phyloP scores from a whole-genome alignment of 345 rosid genomes.

The Stellera chamaejasme region DNA sequence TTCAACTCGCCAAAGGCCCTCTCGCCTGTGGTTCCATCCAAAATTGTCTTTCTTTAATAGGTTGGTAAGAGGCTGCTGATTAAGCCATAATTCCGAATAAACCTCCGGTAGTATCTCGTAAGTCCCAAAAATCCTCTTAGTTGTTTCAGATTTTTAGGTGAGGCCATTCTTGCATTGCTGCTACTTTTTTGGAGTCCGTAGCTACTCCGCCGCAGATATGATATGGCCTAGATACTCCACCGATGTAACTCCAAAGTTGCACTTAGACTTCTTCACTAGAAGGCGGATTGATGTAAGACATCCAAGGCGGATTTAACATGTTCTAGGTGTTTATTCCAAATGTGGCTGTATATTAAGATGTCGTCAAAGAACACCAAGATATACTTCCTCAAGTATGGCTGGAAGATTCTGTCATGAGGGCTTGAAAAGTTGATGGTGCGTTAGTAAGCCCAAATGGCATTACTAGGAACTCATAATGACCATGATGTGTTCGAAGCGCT shows the following conservation, averaged over 20 bases:
- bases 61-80: not conserved
- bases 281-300: not conserved
- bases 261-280: slow-evolving; percentile 1
- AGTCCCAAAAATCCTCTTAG: not conserved
- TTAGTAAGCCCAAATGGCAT: slow-evolving; percentile 2
- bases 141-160: not conserved
- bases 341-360: no score
- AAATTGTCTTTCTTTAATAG: no score
- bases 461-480: not conserved
- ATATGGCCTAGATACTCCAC: not conserved
- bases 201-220: not conserved
- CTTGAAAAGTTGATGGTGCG: not conserved
- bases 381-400: not conserved
- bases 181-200: not conserved
- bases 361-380: not conserved
- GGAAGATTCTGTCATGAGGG: not conserved
- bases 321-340: not conserved
- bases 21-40: no score
- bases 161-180: not conserved
- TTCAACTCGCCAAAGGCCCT: no score
- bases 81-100: not conserved
- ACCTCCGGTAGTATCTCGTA: not conserved
- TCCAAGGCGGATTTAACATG: not conserved
- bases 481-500: not conserved
- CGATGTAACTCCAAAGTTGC: not conserved